phyloP scores from a whole-genome alignment of 2,329 filamentous ascomycete genomes.

The Amesomyces nigricolor region DNA sequence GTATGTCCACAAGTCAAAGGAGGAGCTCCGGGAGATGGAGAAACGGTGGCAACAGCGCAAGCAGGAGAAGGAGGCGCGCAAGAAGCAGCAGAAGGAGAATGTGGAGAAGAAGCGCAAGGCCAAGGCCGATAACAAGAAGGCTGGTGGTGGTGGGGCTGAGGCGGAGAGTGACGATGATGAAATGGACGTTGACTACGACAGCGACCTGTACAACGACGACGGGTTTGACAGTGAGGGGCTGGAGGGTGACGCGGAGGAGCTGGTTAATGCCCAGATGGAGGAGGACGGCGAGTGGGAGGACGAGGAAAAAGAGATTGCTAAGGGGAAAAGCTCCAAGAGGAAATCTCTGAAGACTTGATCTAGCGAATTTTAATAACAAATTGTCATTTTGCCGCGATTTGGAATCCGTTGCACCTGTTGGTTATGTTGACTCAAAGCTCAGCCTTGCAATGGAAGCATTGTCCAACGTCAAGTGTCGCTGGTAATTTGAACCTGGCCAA shows the following conservation, averaged over 20 bases:
- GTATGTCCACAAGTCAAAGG: conserved; percentile 76
- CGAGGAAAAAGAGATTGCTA: conserved; percentile 38
- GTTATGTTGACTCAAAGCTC: too few relatives aligned
- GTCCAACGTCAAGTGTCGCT: too few relatives aligned
- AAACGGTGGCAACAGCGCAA: conserved; percentile 72
- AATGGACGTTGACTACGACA: conserved; percentile 36
- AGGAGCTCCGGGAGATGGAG: conserved; percentile 73
- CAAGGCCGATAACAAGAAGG: conserved; percentile 76
- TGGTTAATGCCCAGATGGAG: conserved; percentile 45
- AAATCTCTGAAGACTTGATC: conserved; percentile 18
- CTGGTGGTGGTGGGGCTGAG: conserved; percentile 19
- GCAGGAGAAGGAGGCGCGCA: conserved; percentile 75
- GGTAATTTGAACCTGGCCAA: too few relatives aligned
- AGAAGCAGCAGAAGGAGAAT: conserved; percentile 80
- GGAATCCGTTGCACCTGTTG: too few relatives aligned
- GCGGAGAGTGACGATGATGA: conserved; percentile 33
- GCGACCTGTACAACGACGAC: conserved; percentile 36
- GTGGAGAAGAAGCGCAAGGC: conserved; percentile 80
- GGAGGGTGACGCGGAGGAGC: conserved; percentile 46
- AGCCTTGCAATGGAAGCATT: too few relatives aligned
- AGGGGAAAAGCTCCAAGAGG: conserved; percentile 20
- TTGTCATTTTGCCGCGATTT: too few relatives aligned
- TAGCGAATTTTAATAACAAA: too few relatives aligned
- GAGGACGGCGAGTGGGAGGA: conserved; percentile 49
- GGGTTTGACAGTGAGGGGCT: conserved; percentile 48